Evolutionary conservation across 129 eudicot genomes (phyloP).

Genomic region (Oenanthe sinensis): DNA sequence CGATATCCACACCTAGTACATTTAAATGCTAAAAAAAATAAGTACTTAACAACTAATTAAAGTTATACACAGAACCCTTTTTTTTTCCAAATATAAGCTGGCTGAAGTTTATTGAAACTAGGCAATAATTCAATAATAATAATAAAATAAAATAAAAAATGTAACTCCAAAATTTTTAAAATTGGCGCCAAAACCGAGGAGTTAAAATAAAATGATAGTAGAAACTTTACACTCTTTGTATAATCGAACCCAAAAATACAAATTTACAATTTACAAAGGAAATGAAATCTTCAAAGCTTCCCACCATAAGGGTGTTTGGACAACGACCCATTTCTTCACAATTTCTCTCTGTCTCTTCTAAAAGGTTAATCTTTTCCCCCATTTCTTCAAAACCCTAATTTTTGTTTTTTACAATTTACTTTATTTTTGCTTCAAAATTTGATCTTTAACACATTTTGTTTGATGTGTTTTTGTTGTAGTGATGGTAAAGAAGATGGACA

Average conservation of each 20-base stretch:
- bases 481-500: constrained; percentile 18
- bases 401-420: background rate
- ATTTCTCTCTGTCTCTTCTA: constrained; percentile 30
- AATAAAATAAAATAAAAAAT: too few relatives aligned
- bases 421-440: background rate
- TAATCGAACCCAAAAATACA: background rate
- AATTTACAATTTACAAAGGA: background rate
- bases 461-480: constrained; percentile 19
- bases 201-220: background rate
- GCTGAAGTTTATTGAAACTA: too few relatives aligned
- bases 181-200: background rate
- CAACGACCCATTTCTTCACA: constrained; percentile 69
- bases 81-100: too few relatives aligned
- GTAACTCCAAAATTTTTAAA: background rate
- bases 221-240: background rate
- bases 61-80: too few relatives aligned
- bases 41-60: too few relatives aligned
- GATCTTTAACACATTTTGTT: background rate
- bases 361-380: constrained; percentile 22
- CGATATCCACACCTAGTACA: too few relatives aligned
- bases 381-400: constrained; percentile 13
- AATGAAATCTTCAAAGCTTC: constrained; percentile 37
- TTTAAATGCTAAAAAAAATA: too few relatives aligned
- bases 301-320: constrained; percentile 43
- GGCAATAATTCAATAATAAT: too few relatives aligned